Percentiles rank a stretch among this genome's conserved stretches.
Evolutionary conservation across 2,329 filamentous ascomycete species (phyloP).

Genomic region (Colletotrichum sp.): DNA sequence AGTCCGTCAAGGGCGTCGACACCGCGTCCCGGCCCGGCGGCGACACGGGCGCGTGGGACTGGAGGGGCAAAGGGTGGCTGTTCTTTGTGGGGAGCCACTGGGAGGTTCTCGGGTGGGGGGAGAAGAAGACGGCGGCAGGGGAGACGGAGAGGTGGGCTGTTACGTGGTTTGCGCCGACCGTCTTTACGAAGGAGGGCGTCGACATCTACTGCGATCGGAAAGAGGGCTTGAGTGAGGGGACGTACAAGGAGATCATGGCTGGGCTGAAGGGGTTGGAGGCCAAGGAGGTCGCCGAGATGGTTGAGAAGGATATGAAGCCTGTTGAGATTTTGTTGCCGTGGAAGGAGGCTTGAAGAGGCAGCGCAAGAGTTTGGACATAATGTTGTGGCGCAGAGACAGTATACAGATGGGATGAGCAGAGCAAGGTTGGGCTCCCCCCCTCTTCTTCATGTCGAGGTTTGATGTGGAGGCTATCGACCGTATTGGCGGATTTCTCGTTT

Average conservation of each 20-base stretch:
- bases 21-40: conserved; percentile 34
- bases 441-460: neutral
- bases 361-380: neutral
- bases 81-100: conserved; percentile 76
- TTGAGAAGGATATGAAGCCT: conserved; percentile 51
- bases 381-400: neutral
- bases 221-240: conserved; percentile 63
- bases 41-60: conserved; percentile 64
- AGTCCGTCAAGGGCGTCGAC: conserved; percentile 71
- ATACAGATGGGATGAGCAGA: neutral
- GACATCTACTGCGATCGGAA: conserved; percentile 75
- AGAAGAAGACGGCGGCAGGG: conserved; percentile 45
- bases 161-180: conserved; percentile 82
- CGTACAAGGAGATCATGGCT: conserved; percentile 59
- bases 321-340: conserved; percentile 60
- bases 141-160: conserved; percentile 71
- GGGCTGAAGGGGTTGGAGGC: conserved; percentile 60
- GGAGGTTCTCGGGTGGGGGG: conserved; percentile 82
- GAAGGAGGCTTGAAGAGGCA: conserved; percentile 31
- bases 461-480: neutral
- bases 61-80: conserved; percentile 79
- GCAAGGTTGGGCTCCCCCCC: neutral
- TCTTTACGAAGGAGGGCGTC: conserved; percentile 83
- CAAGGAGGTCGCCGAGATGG: conserved; percentile 57
- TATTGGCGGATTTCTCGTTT: neutral